phyloP scores from a whole-genome alignment of 2,329 filamentous ascomycete genomes.

The Verticillium zaregamsianum region DNA sequence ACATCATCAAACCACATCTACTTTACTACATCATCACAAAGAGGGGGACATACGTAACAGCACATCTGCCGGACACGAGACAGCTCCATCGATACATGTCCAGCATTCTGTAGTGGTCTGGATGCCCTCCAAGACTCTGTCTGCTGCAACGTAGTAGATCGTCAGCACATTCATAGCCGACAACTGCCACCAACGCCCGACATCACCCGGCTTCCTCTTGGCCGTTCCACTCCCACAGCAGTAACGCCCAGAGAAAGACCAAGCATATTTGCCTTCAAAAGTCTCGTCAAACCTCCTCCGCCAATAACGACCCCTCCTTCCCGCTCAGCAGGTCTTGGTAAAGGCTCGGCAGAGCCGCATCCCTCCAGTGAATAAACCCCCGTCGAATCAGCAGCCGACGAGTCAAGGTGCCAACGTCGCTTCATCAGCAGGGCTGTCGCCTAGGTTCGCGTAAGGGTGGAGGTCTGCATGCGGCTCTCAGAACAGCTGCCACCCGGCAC shows the following conservation, averaged over 20 bases:
- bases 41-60: no score
- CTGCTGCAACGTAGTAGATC: neutral
- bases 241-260: neutral
- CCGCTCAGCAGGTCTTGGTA: neutral
- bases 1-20: no score
- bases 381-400: neutral
- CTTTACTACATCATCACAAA: no score
- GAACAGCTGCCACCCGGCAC: neutral
- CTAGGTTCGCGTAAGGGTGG: neutral
- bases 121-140: neutral
- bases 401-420: neutral
- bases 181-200: neutral
- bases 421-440: neutral
- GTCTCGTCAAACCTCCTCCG: neutral
- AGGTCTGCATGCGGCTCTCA: neutral
- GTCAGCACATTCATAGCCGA: neutral
- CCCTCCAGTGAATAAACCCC: neutral
- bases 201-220: neutral
- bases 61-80: no score
- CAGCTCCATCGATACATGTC: no score
- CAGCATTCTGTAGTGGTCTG: no score
- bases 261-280: neutral
- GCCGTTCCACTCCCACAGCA: neutral
- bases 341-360: neutral
- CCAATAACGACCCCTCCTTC: neutral